A percentile compares a stretch with the other conserved stretches of the same genome.
Conservation (phyloP, 75 land plant species). For the Ceratopteris richardii region DNA sequence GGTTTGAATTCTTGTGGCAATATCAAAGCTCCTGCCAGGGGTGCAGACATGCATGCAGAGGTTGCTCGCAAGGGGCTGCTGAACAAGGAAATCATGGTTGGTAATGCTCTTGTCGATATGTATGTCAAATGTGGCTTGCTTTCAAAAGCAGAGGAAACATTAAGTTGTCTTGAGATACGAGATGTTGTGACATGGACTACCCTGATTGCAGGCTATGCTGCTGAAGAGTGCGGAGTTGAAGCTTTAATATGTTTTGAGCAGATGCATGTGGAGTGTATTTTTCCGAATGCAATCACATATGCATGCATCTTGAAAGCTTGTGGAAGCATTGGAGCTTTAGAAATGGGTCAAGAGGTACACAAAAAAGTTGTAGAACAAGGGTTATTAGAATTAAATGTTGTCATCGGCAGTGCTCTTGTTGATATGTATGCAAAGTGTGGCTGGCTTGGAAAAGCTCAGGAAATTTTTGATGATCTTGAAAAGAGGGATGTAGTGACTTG, state of each 20-base stretch:
- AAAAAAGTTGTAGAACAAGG: constrained; percentile 23
- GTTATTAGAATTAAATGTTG: constrained; percentile 11
- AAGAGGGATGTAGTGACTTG: constrained; percentile 21
- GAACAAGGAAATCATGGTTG: constrained; percentile 11
- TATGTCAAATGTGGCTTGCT: constrained; percentile 40
- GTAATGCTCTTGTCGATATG: constrained; percentile 34
- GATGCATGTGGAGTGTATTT: constrained; percentile 15
- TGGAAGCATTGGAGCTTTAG: constrained; percentile 23
- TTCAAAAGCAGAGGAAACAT: constrained; percentile 19
- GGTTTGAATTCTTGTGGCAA: constrained; percentile 28
- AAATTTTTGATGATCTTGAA: constrained; percentile 24
- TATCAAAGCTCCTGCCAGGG: constrained; percentile 15
- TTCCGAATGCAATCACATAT: constrained; percentile 30
- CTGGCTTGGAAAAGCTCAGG: constrained; percentile 15
- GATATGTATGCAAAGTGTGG: constrained; percentile 24
- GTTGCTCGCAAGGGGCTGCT: constrained; percentile 16
- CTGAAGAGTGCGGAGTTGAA: constrained; percentile 16
- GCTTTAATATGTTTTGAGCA: constrained; percentile 24
- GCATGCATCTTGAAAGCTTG: constrained; percentile 30
- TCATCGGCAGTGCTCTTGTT: constrained; percentile 24
- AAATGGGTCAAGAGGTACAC: constrained; percentile 30
- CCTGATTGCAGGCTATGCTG: constrained; percentile 35
- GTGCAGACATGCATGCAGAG: constrained; percentile 24
- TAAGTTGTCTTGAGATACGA: constrained; percentile 18
- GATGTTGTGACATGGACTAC: constrained; percentile 35